Base-by-base conservation (phyloP, 1,139 yeast genomes). In the Blastobotrys petasosporus region DNA sequence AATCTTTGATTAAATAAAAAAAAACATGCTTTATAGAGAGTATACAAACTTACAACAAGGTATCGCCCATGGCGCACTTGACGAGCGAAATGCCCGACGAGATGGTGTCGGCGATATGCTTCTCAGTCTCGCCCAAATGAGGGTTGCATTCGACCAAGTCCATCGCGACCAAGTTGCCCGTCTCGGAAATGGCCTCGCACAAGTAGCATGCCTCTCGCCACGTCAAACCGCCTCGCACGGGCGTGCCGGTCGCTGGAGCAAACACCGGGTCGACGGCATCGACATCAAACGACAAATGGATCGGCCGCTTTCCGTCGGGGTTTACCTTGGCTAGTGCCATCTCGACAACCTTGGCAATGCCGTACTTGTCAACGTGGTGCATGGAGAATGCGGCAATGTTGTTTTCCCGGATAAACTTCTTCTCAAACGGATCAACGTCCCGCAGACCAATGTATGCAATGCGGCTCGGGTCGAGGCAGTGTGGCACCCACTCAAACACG, bases 161-260 rank as follows among this genome's bases (percentile, higher is more conserved):
- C 67, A 92, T 71, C 17, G 94, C 90, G 12, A 82, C 81, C 54
- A 92, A 77, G 57, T 82, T 79, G 29, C 96, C 96, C 34, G 94
- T 79, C 60, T 80, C 87, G 9, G 97, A 96, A 38, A 90, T 71
- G 54, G 94, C 94, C 69, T 92, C 98, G 51, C 92, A 94, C 46
- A 92, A 69, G 64, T 84, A 92, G 62, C 94, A 76, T 41, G 96
- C 97, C 69, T 92, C 98, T 70, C 98, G 78, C 67, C 92, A 76
- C 6, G 96, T 82, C 54, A 92, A 74, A 2, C 98, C 98, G 52
- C 97, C 97, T 64, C 95, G 82, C 15, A 92, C 98, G 47, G 97
- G 90, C 1, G 98, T 92, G 47, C 98, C 98, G 1, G 98, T 92
- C 35, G 97, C 95, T 29, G 97, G 97, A 12, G 94, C 97, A 62